phyloP scores from a whole-genome alignment of 2,329 filamentous ascomycete species.

The Sporothrix pseudoabietina region DNA sequence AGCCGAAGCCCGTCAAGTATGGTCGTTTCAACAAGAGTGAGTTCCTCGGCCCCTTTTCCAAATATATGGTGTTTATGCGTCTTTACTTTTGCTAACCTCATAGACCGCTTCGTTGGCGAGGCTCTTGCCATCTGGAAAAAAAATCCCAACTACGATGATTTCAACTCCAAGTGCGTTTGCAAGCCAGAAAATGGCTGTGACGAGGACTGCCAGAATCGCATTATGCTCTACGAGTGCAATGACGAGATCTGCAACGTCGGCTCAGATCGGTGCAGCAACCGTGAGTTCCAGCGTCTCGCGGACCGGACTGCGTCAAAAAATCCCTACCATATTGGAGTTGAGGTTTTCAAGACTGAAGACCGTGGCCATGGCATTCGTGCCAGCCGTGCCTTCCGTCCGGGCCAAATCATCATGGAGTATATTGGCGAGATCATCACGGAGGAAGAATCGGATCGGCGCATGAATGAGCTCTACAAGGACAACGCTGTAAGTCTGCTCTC shows the following conservation, averaged over 20 bases:
- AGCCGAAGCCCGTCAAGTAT: slow-evolving; percentile 93
- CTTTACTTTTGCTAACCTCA: neutral
- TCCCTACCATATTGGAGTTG: slow-evolving; percentile 88
- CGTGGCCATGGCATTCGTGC: slow-evolving; percentile 89
- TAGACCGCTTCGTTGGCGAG: slow-evolving; percentile 88
- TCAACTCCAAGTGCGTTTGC: slow-evolving; percentile 77
- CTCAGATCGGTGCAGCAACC: slow-evolving; percentile 75
- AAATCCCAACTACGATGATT: slow-evolving; percentile 71
- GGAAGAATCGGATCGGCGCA: slow-evolving; percentile 86
- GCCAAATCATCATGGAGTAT: slow-evolving; percentile 98
- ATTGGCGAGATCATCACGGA: slow-evolving; percentile 97
- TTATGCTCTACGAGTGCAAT: slow-evolving; percentile 98
- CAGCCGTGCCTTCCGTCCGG: slow-evolving; percentile 81
- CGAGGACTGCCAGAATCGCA: slow-evolving; percentile 88
- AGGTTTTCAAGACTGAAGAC: slow-evolving; percentile 87
- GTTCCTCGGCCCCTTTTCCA: slow-evolving; percentile 39
- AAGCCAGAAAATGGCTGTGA: slow-evolving; percentile 76
- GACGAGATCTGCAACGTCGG: slow-evolving; percentile 82
- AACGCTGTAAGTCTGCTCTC: slow-evolving; percentile 68
- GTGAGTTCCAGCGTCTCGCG: slow-evolving; percentile 79
- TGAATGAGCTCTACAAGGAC: slow-evolving; percentile 91
- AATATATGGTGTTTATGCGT: neutral
- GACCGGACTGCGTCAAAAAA: slow-evolving; percentile 64
- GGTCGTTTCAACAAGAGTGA: slow-evolving; percentile 87
- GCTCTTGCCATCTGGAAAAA: slow-evolving; percentile 81